Base-by-base conservation (phyloP, 176 grass and related monocot genomes). In the Aegilops sharonensis region DNA sequence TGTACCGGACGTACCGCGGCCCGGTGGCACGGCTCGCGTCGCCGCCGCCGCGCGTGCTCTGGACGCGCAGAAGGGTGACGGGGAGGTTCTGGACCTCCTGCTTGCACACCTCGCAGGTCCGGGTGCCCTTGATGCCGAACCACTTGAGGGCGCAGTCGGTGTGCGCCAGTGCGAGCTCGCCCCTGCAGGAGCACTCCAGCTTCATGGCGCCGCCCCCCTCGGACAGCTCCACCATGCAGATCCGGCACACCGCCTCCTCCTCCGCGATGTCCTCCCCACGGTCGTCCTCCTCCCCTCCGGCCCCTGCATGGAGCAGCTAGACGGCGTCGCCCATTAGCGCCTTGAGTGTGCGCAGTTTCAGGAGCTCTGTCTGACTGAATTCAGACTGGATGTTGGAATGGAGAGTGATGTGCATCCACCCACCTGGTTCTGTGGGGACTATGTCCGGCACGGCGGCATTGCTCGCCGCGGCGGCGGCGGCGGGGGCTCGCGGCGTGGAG, bases 161-260 rank as follows among this genome's bases (percentile, higher is more conserved):
- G 87, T 99, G 97, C 0, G 90, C 92, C 3, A 99, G 87, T 15
- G 94, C 97, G 14, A 99, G 91, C 81, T 96, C 97, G 0, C 97
- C 97, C 79, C 90, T 96, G 85, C 97, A 99, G 23, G 78, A 52
- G 60, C 94, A 99, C 81, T 94, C 97, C 39, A 96, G 84, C 65
- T 94, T 96, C 34, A 99, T 77, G 2, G 83, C 89, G 64, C 95
- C 85, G 3, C 57, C 91, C 37, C 92, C 97, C 87, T 99, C 97
- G 2, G 90, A 90, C 15, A 96, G 82, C 87, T 96, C 94, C 0
- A 34, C 91, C 90, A 99, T 85, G 84, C 97, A 99, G 36, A 99
- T 99, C 83, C 94, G 90, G 85, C 97, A 99, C 75, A 96, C 94
- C 2, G 97, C 97, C 72, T 99, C 94, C 21, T 96, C 97, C 84